phyloP scores from a whole-genome alignment of 768 basidiomycete genomes.

The Mycena kentingensis region DNA sequence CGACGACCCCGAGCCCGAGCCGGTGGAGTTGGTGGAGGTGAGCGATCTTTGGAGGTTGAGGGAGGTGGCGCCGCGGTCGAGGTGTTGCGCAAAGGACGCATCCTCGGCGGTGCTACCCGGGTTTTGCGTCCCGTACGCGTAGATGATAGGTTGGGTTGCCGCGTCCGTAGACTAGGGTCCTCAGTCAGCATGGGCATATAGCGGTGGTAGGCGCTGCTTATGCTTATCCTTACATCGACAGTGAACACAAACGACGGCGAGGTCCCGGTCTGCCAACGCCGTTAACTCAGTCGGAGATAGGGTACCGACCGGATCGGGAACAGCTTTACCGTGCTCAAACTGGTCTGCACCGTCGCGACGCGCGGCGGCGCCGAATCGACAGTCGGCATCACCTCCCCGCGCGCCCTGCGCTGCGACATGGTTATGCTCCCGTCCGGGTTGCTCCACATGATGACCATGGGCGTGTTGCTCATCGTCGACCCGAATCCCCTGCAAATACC shows the following conservation, averaged over 20 bases:
- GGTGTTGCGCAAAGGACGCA: constrained; percentile 52
- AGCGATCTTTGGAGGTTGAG: constrained; percentile 52
- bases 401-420: constrained; percentile 63
- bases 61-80: constrained; percentile 39
- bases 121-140: constrained; percentile 52
- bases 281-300: constrained; percentile 5
- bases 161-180: constrained; percentile 43
- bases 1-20: constrained; percentile 22
- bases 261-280: constrained; percentile 39
- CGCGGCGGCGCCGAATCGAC: constrained; percentile 56
- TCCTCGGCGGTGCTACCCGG: constrained; percentile 49
- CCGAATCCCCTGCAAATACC: constrained; percentile 59
- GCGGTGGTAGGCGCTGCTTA: background rate
- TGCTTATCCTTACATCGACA: constrained; percentile 48
- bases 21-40: constrained; percentile 9
- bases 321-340: constrained; percentile 44
- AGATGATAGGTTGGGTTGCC: constrained; percentile 52
- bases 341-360: constrained; percentile 42
- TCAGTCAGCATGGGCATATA: background rate
- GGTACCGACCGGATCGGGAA: background rate
- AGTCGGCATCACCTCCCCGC: constrained; percentile 55
- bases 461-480: constrained; percentile 49
- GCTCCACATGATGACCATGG: constrained; percentile 78
- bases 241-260: constrained; percentile 52
- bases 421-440: constrained; percentile 63